Evolutionary conservation across 805 yeast genomes (phyloP).

Genomic region (Suhomyces sp.): DNA sequence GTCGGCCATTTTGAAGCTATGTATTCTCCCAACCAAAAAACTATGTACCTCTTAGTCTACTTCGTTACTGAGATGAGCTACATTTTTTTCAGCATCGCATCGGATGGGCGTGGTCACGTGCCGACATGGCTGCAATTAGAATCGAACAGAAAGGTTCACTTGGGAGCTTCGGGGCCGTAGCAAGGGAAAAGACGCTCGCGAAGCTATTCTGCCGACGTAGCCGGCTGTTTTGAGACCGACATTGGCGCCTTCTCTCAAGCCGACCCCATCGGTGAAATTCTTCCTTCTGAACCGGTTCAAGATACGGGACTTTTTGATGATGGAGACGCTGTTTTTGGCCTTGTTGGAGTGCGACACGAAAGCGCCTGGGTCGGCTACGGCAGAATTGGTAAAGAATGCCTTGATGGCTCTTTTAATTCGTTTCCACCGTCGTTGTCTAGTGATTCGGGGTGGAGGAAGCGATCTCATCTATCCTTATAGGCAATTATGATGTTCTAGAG

Average conservation of each 20-base stretch:
- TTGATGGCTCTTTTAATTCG: constrained; percentile 26
- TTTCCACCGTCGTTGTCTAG: constrained; percentile 30
- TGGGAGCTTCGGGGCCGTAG: constrained; percentile 7
- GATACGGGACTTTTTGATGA: constrained; percentile 24
- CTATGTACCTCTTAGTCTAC: background rate
- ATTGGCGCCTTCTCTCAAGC: constrained; percentile 16
- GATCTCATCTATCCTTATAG: constrained; percentile 4
- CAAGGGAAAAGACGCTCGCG: constrained; percentile 18
- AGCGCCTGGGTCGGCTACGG: constrained; percentile 24
- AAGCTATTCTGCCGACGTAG: constrained; percentile 21
- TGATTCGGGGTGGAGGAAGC: constrained; percentile 35
- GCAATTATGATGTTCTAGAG: background rate
- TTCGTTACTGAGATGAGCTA: background rate
- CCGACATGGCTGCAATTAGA: background rate
- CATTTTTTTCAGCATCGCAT: background rate
- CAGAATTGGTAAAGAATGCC: constrained; percentile 27
- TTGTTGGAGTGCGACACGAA: constrained; percentile 13
- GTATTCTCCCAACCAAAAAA: background rate
- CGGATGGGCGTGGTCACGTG: background rate
- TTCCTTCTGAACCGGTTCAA: constrained; percentile 15
- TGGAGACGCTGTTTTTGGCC: constrained; percentile 19
- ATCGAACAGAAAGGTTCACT: constrained; percentile 1
- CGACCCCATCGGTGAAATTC: constrained; percentile 6
- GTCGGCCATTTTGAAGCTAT: constrained; percentile 17
- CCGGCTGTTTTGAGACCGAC: constrained; percentile 15